Evolutionary conservation across 805 yeast genomes (phyloP), one percentile per base, ranked within the genome.

Genomic region (Candida mattraensis): DNA sequence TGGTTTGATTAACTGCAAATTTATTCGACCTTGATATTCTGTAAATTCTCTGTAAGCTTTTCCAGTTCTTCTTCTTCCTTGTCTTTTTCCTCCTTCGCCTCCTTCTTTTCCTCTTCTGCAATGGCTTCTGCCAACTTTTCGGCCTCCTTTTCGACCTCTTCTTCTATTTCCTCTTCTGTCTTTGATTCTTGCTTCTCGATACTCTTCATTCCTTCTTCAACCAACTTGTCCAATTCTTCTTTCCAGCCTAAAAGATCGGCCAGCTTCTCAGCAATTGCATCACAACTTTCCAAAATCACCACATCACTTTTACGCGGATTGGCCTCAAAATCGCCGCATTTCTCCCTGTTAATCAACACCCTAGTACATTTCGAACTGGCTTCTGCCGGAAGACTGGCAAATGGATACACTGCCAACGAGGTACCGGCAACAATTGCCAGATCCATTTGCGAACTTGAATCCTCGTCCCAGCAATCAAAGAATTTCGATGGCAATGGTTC

Each of bases 351-450:
- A 22, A 87, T 70, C 39, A 91, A 68, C 0, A 81, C 78, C 42
- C 99, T 67, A 4, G 67, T 55, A 13, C 76, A 60, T 1, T 60
- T 52, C 1, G 51, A 49, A 4, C 69, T 67, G 0, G 82, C 74
- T 50, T 84, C 88, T 2, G 74, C 60, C 0, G 96, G 96, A 33
- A 91, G 64, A 7, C 78, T 69, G 1, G 96, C 96, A 70, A 91
- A 91, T 3, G 99, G 99, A 45, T 78, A 78, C 1, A 91, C 98
- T 1, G 89, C 78, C 24, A 91, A 70, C 0, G 96, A 86, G 0
- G 97, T 87, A 1, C 99, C 99, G 0, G 95, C 96, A 1, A 91
- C 88, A 15, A 91, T 76, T 0, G 87, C 87, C 18, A 89, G 56
- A 48, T 82, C 87, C 17, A 79, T 61, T 14, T 61, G 68, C 2